Evolutionary conservation across 1,284 basidiomycete genomes (phyloP), one percentile per base, ranked within the genome.

Genomic region (Puccinia polysora): DNA sequence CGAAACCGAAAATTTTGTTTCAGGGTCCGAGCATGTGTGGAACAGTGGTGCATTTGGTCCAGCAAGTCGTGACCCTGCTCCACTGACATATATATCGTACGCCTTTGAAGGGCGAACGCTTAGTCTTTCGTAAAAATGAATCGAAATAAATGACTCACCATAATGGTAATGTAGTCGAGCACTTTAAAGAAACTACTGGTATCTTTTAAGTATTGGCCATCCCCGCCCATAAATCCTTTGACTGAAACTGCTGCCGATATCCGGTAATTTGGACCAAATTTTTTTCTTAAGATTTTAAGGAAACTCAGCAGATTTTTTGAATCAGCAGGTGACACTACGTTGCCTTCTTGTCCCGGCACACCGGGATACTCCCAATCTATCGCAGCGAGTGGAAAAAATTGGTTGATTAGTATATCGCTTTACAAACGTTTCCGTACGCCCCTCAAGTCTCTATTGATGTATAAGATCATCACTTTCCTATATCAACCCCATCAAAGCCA

Each of bases 291-390:
- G 38, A 60, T 34, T 53, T 28, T 52, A 18, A 71, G 52, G 25
- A 71, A 60, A 20, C 55, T 55, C 15, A 71, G 28, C 20, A 71
- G 63, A 38, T 71, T 53, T 1, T 34, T 47, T 12, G 59, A 40
- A 64, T 71, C 69, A 40, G 32, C 7, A 6, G 58, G 38, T 8
- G 47, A 63, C 30, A 52, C 34, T 20, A 53, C 60, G 43, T 71
- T 71, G 18, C 69, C 58, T 45, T 40, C 59, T 34, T 49, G 20
- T 43, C 56, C 69, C 0, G 30, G 20, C 15, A 71, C 49, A 23
- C 59, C 59, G 1, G 69, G 69, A 53, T 55, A 71, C 40, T 71
- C 69, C 69, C 69, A 71, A 71, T 71, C 69, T 70, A 14, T 15
- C 12, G 32, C 10, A 36, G 7, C 7, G 36, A 15, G n/a, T 38